Conservation (phyloP, 2,329 filamentous ascomycete genomes). For the Kalmusia sp. region DNA sequence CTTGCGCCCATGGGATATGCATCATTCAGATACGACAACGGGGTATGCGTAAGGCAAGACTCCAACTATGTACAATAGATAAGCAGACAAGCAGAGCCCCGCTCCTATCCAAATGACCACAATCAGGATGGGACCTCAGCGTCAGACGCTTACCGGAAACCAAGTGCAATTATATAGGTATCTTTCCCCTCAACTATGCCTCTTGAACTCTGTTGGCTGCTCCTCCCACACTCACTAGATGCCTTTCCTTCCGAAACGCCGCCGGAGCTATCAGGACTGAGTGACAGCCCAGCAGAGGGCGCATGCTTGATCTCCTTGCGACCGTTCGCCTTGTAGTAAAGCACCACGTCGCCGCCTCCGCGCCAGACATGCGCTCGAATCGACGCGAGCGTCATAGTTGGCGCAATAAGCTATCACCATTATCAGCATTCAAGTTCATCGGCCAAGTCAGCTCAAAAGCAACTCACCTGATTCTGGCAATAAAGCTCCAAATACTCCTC, state of each 20-base stretch:
- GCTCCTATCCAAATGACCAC: not conserved
- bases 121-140: not conserved
- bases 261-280: conserved; percentile 25
- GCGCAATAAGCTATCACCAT: conserved; percentile 64
- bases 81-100: no score
- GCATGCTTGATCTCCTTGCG: conserved; percentile 64
- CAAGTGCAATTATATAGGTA: not conserved
- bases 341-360: conserved; percentile 87
- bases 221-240: conserved; percentile 40
- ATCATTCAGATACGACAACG: not conserved
- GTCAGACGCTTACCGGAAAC: not conserved
- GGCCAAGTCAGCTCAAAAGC: not conserved
- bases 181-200: conserved; percentile 26
- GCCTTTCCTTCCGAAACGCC: conserved; percentile 40
- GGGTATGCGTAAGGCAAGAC: conserved; percentile 9
- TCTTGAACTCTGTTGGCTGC: conserved; percentile 28
- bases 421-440: not conserved
- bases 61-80: conserved; percentile 13
- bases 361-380: conserved; percentile 94
- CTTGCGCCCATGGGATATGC: not conserved
- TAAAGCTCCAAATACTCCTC: conserved; percentile 96
- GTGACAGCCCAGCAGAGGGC: conserved; percentile 10
- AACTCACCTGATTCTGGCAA: conserved; percentile 85
- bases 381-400: conserved; percentile 91
- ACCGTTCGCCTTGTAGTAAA: conserved; percentile 94